Conservation (phyloP, 805 yeast species). For the Pichia cephalocereana region DNA sequence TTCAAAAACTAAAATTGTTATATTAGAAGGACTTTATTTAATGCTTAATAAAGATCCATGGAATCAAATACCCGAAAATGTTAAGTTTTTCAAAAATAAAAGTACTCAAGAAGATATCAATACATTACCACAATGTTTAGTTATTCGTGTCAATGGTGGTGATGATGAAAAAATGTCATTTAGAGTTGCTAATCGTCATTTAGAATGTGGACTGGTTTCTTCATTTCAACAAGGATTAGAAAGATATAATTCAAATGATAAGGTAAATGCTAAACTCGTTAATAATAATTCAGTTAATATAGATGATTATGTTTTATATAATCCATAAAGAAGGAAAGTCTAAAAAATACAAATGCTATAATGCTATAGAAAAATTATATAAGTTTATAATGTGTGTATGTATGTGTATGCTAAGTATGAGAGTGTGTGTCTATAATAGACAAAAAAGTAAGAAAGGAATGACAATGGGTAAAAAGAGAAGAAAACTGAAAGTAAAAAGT, state of each 20-base stretch:
- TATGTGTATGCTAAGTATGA: too few relatives aligned
- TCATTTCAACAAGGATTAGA: conserved; percentile 40
- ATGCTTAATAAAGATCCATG: conserved; percentile 52
- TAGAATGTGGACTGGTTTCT: conserved; percentile 43
- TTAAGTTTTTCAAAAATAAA: too few relatives aligned
- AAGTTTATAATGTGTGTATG: too few relatives aligned
- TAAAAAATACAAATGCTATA: neutral
- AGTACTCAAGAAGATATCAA: neutral
- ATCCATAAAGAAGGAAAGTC: too few relatives aligned
- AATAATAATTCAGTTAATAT: neutral
- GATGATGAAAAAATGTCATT: conserved; percentile 36
- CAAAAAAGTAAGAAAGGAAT: too few relatives aligned
- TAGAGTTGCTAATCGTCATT: conserved; percentile 61
- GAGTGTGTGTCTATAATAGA: too few relatives aligned
- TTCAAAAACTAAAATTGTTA: conserved; percentile 37
- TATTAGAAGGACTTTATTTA: conserved; percentile 73
- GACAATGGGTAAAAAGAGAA: too few relatives aligned
- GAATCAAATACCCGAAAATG: conserved; percentile 30
- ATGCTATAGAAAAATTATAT: neutral
- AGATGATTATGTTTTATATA: neutral
- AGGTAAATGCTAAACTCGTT: conserved; percentile 43
- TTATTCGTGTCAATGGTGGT: conserved; percentile 15
- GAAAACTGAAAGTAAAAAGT: neutral
- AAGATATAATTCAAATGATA: conserved; percentile 49
- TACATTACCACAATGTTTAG: neutral